Base-by-base conservation (phyloP, 2,329 filamentous ascomycete species). In the Venturiaceae sp. region DNA sequence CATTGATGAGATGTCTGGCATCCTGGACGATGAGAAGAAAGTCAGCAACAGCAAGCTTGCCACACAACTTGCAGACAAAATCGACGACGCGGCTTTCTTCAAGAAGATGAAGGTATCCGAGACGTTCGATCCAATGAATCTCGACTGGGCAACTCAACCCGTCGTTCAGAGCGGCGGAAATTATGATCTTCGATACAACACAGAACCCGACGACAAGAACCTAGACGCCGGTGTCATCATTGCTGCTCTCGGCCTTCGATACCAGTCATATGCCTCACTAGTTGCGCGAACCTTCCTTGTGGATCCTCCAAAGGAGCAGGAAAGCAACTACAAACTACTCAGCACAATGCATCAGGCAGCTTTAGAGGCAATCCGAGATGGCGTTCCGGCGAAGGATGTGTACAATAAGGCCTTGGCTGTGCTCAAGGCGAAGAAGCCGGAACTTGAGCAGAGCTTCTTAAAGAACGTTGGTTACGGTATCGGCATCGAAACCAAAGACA, bases 1-100 rank as follows among this genome's bases (percentile, higher is more conserved):
- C 71, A 86, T 99, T 64, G 94, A 99, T 69, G 92, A 96, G 71
- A 97, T 99, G 92, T 96, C 92, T 55, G 87, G 88, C 65, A 87
- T 97, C 56, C 83, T 99, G 61, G 94, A 99, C 68, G 87, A 92
- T 64, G 95, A 97, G 72, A 96, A 96, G 79, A 96, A 96, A 70
- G 90, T 97, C 69, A 94, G 91, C 63, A 94, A 99, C 74, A 89
- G 86, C 63, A 81, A 82, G 2, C 81, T 99, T 7, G 85, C 89
- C n/a, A 85, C 90, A 66, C 94, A 92, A 73, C 87, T 99, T 33
- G 85, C 92, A 64, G 83, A 85, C 67, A 96, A 96, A 75, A 86
- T 99, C 59, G 92, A 97, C 66, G 91, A 99, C 66, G 79, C 83
- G 55, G 95, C 95, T 67, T 99, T 95, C 70, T 99, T 96, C 83